Percentiles rank a stretch among this genome's conserved stretches.
phyloP scores from a whole-genome alignment of 345 rosid species.

The Lepidium sativum region DNA sequence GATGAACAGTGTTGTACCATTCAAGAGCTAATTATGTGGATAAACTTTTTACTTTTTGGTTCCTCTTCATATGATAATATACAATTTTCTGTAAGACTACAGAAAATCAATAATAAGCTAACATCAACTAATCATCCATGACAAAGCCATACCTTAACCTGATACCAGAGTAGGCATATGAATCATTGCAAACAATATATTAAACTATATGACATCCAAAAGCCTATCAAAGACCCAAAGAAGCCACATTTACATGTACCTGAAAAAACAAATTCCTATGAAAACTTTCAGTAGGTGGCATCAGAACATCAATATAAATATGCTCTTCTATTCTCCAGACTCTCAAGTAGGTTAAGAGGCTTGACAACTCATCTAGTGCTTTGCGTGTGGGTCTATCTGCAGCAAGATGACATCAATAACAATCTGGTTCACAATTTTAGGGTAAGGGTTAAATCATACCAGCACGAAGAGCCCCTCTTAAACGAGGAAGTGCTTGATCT shows the following conservation, averaged over 20 bases:
- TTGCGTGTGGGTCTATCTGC: conserved; percentile 70
- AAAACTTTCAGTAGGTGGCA: conserved; percentile 88
- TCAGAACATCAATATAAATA: conserved; percentile 66
- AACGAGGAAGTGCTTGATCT: conserved; percentile 86
- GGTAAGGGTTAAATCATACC: conserved; percentile 35
- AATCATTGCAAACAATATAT: not conserved
- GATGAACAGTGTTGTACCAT: not conserved
- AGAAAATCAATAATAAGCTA: not conserved
- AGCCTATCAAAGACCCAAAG: not conserved
- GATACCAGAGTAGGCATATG: not conserved
- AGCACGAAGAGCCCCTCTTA: conserved; percentile 88
- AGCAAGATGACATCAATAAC: conserved; percentile 9
- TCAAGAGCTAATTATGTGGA: not conserved
- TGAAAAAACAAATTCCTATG: conserved; percentile 80
- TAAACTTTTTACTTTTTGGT: not conserved
- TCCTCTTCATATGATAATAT: not conserved
- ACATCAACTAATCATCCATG: not conserved
- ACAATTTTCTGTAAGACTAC: not conserved
- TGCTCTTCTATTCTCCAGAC: conserved; percentile 74
- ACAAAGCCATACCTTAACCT: not conserved
- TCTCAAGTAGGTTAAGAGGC: conserved; percentile 69
- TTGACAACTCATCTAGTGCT: conserved; percentile 86
- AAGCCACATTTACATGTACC: conserved; percentile 33
- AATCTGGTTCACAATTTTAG: not conserved
- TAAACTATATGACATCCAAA: not conserved